phyloP scores from a whole-genome alignment of 192 early-diverging fungal species.

The Coemansia sp. region DNA sequence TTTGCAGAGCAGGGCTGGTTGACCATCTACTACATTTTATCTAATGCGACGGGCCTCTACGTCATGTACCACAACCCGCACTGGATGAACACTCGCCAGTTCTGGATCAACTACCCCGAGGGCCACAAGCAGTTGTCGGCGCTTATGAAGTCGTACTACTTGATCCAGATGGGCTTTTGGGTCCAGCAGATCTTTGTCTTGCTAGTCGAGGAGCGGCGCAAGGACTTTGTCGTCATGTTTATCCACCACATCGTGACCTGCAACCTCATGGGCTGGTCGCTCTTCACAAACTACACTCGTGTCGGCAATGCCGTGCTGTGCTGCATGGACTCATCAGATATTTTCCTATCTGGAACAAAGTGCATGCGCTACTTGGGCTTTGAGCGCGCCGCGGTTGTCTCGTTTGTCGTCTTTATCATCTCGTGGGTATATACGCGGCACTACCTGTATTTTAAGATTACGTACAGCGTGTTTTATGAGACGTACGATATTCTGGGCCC shows the following conservation, averaged over 20 bases:
- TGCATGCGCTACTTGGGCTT: constrained; percentile 72
- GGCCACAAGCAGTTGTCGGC: constrained; percentile 59
- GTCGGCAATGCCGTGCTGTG: constrained; percentile 80
- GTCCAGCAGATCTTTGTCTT: constrained; percentile 77
- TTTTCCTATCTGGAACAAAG: constrained; percentile 77
- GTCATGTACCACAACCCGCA: constrained; percentile 69
- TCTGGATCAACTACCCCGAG: constrained; percentile 71
- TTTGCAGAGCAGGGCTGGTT: constrained; percentile 77
- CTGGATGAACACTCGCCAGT: constrained; percentile 72
- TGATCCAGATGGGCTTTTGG: constrained; percentile 78
- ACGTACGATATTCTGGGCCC: constrained; percentile 22
- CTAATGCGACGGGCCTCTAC: constrained; percentile 65
- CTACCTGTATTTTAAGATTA: constrained; percentile 68
- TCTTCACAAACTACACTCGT: constrained; percentile 69
- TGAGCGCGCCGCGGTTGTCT: constrained; percentile 57
- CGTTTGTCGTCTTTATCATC: constrained; percentile 69
- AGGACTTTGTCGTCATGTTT: constrained; percentile 72
- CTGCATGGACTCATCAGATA: constrained; percentile 79
- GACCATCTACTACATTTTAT: constrained; percentile 64
- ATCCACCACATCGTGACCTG: constrained; percentile 79
- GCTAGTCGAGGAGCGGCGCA: constrained; percentile 71
- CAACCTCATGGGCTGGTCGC: constrained; percentile 64
- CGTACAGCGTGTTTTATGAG: constrained; percentile 60
- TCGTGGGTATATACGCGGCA: constrained; percentile 78
- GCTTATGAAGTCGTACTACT: constrained; percentile 71